A percentile compares a stretch with the other conserved stretches of the same genome.
These are phyloP conservation scores for Fraxinus platypoda DNA, from an alignment of 305 asterid species.

Conservation along the genomic window DNA sequence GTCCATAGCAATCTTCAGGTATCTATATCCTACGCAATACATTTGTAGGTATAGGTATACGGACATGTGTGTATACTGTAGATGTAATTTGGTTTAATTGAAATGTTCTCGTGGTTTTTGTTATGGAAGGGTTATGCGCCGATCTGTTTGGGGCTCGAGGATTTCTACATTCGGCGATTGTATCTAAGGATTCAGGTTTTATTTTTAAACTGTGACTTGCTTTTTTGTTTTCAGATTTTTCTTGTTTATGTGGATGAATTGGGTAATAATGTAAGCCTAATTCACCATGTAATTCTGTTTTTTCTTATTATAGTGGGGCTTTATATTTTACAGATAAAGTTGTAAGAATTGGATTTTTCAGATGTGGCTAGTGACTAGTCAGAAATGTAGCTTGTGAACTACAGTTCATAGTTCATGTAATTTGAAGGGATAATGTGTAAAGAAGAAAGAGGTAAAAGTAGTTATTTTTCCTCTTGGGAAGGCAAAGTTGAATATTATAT, in stretches of 20 bases:
- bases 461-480: neutral
- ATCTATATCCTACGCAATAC: neutral
- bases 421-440: slow-evolving; percentile 7
- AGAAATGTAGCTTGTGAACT: slow-evolving; percentile 12
- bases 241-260: neutral
- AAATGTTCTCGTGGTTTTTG: slow-evolving; percentile 10
- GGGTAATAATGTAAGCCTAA: neutral
- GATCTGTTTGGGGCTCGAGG: slow-evolving; percentile 99
- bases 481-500: neutral
- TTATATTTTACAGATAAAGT: neutral
- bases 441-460: neutral
- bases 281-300: neutral
- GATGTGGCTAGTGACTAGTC: slow-evolving; percentile 7
- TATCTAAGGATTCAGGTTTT: slow-evolving; percentile 89
- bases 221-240: neutral
- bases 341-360: neutral
- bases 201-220: neutral
- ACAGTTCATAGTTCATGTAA: neutral
- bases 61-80: neutral
- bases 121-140: slow-evolving; percentile 90
- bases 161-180: slow-evolving; percentile 88
- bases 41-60: neutral
- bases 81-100: slow-evolving; percentile 12
- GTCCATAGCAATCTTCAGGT: neutral
- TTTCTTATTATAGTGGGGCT: neutral